Base-by-base conservation (phyloP, 371 early-diverging fungal genomes). In the Haplosporangium sp. region DNA sequence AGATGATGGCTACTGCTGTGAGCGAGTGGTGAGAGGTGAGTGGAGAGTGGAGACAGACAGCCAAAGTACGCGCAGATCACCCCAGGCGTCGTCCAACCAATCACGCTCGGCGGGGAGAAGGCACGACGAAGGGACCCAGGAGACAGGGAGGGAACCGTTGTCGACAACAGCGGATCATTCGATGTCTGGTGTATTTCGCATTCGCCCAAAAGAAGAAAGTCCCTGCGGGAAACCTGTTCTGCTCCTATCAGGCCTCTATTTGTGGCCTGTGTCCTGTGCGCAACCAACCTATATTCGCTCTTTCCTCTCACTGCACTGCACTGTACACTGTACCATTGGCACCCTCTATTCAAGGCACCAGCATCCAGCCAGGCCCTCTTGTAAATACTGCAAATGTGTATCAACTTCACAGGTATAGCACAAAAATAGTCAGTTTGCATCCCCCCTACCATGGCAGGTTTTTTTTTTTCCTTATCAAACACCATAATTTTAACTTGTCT, bases 31-130 rank as follows among this genome's bases (percentile, higher is more conserved):
- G 13, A 13, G 7, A 13, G 43, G 43, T n/a, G 29, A 29, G 29
- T 29, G 29, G 29, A 1, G 29, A 29, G 29, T 29, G 29, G 29
- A 29, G 29, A 29, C 29, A 29, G 29, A 29, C 29, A 29, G 29
- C 29, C 29, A n/a, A 10, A 50, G 20, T 16, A 50, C 50, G 50
- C 50, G 50, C 50, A 20, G 50, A 50, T 50, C 50, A 50, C 50
- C 50, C 20, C 18, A 50, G 50, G n/a, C 4, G 4, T 21, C 10
- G 10, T 16, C 18, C 20, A 20, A 20, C 50, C 50, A 50, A 50
- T 50, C 50, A 50, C 10, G 7, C 3, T 16, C 18, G 7, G 6
- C 8, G 20, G 20, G 4, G 20, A 50, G 18, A 18, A 20, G 18
- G 6, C 50, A 45, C 45, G 13, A 45, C 16, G 11, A 11, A 11